Evolutionary conservation across 2,329 filamentous ascomycete species (phyloP), one percentile per base, ranked within the genome.

Genomic region (Geosmithia flava): DNA sequence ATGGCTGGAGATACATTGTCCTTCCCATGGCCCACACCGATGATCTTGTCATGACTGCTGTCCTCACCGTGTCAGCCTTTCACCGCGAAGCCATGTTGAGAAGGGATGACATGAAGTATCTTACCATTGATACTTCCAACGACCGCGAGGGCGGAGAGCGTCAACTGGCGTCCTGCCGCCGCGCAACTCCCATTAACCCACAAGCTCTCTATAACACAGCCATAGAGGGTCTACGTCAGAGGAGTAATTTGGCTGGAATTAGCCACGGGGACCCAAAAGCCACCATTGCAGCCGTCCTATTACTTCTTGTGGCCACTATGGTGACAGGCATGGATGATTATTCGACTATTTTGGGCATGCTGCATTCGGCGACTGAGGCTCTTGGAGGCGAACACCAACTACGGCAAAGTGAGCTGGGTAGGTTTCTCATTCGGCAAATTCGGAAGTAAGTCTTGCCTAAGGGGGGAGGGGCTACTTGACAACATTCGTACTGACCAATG

Each of bases 201-300:
- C 2, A 58, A 52, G 1, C 44, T 42, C 2, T 58, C 48, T 1
- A 61, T 53, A 2, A 50, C 56, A 29, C 57, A 62, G 45, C 63
- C 53, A 4, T 62, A 54, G 11, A 64, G 52, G 23, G 63, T 63
- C 3, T 61, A 60, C 0, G 62, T 53, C 1, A 58, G 10, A 19
- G 41, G 20, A 42, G 41, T 23, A 42, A 42, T 19, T 16, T 42
- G 3, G 5, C 16, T 3, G 20, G 13, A 3, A 42, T 10, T 3
- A 19, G 7, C 16, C n/a, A n/a, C 41, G 41, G 15, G 10, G 17
- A 19, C 17, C 10, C 17, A 3, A 3, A 42, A n/a, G 41, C 41
- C 13, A 42, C 41, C 20, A 10, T 42, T 11, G 41, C n/a, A 19
- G 41, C 41, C 13, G 41, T 42, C 20, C 41, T 42, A 3, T 6